Conservation (phyloP, 176 grass and related monocot species). For the Aegilops speltoides region DNA sequence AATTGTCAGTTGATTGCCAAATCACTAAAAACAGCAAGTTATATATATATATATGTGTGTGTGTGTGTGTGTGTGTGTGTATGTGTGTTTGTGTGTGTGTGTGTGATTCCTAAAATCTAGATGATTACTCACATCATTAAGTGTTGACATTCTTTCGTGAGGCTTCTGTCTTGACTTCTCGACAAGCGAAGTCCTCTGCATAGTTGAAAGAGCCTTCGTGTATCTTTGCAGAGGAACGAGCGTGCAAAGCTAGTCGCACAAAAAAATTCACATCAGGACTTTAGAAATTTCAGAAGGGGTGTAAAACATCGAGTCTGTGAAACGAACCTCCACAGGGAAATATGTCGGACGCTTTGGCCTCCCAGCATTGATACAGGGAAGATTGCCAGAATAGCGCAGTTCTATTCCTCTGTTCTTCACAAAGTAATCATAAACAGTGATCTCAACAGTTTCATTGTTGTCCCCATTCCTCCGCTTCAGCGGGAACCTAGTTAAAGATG, state of each 20-base stretch:
- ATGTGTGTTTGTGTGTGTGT: too few relatives aligned
- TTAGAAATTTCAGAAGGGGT: not conserved
- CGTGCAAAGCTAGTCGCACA: slow-evolving; percentile 55
- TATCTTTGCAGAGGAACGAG: slow-evolving; percentile 82
- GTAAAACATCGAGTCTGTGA: not conserved
- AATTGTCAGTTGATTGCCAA: not conserved
- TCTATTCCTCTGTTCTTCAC: slow-evolving; percentile 51
- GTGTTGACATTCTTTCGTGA: slow-evolving; percentile 58
- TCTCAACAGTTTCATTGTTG: slow-evolving; percentile 38
- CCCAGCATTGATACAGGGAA: slow-evolving; percentile 84
- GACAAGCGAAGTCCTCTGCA: slow-evolving; percentile 67
- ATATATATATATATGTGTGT: too few relatives aligned
- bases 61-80: too few relatives aligned
- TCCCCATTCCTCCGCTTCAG: slow-evolving; percentile 42
- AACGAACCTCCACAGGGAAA: slow-evolving; percentile 73
- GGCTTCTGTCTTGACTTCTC: slow-evolving; percentile 93
- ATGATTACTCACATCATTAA: slow-evolving; percentile 53
- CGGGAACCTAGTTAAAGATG: slow-evolving; percentile 46
- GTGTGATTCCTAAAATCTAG: too few relatives aligned
- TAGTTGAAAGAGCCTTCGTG: slow-evolving; percentile 73
- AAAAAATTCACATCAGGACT: slow-evolving; percentile 23
- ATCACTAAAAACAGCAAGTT: not conserved
- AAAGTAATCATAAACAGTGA: slow-evolving; percentile 75
- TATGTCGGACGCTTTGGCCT: slow-evolving; percentile 72
- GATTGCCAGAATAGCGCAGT: slow-evolving; percentile 60